Base-by-base conservation (phyloP, 2,329 filamentous ascomycete species). In the Raffaelea deltoideospora region DNA sequence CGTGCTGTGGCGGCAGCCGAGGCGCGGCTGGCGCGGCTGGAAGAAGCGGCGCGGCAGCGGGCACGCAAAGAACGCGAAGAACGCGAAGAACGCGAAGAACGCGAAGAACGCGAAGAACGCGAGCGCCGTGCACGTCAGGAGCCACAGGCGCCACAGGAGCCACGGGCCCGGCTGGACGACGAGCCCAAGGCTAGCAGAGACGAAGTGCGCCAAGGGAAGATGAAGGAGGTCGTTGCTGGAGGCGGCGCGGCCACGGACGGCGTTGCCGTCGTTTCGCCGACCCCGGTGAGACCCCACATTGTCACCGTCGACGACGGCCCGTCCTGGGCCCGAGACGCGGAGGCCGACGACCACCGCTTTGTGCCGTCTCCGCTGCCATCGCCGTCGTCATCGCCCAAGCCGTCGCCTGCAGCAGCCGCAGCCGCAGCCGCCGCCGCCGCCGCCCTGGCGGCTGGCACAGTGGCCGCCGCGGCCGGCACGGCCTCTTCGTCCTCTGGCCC, bases 301-400 rank as follows among this genome's bases (percentile, higher is more conserved):
- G 31, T 46, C 24, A 46, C 44, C 1, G 22, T 46, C 13, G 44
- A 45, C 29, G 40, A 44, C 21, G 43, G 39, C 2, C 44, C 44
- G 19, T 41, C 43, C 5, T 46, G 44, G 44, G 44, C 42, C 2
- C 19, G n/a, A 4, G 43, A 44, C 9, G 39, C 38, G 63, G 31
- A 66, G n/a, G n/a, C n/a, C 54, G 39, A 65, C 69, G 45, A 14
- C 26, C 26, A 18, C 23, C 8, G 13, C 10, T 35, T 30, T n/a
- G 34, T 19, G 3, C 13, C 22, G 17, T 31, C 35, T 17, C 29
- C 29, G 3, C 17, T 32, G 22, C 35, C 35, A 4, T 32, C 29
- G 15, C 22, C 21, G 3, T 22, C 30, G 7, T 8, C 28, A 3
- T 37, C 30, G 11, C 21, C 35, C n/a, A n/a, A n/a, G n/a, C n/a